phyloP scores from a whole-genome alignment of 495 filamentous ascomycete species.

The Xylaria intraflava region DNA sequence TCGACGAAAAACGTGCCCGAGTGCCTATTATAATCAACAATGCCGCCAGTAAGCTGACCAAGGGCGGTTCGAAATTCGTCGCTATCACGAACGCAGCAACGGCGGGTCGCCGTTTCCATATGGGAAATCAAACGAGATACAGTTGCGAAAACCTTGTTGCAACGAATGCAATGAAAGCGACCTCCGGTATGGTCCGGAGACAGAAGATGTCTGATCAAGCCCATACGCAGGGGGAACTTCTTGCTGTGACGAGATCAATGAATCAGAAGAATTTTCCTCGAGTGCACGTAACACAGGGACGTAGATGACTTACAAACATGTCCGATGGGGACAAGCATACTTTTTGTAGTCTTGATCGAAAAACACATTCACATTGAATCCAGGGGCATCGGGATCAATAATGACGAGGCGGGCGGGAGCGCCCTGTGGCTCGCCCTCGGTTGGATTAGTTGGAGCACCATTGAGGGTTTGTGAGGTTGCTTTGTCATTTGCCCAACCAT shows the following conservation, averaged over 20 bases:
- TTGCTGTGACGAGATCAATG: slow-evolving; percentile 22
- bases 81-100: slow-evolving; percentile 15
- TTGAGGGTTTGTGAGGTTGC: not conserved
- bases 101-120: slow-evolving; percentile 5
- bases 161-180: slow-evolving; percentile 1
- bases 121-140: slow-evolving; percentile 5
- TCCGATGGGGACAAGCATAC: slow-evolving; percentile 36
- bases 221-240: slow-evolving; percentile 12
- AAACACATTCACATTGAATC: slow-evolving; percentile 25
- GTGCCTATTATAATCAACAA: slow-evolving; percentile 13
- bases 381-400: slow-evolving; percentile 24
- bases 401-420: slow-evolving; percentile 7
- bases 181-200: slow-evolving; percentile 23
- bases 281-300: slow-evolving; percentile 1
- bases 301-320: slow-evolving; percentile 29
- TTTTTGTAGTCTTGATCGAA: slow-evolving; percentile 19
- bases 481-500: not conserved
- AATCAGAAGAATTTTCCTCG: not conserved
- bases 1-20: slow-evolving; percentile 6
- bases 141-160: not conserved
- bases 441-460: not conserved
- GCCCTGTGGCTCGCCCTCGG: not conserved
- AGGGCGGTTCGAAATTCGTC: slow-evolving; percentile 17
- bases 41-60: slow-evolving; percentile 22
- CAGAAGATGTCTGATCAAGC: slow-evolving; percentile 27